Conservation (phyloP, 768 basidiomycete genomes). For the Dendrothele bispora region DNA sequence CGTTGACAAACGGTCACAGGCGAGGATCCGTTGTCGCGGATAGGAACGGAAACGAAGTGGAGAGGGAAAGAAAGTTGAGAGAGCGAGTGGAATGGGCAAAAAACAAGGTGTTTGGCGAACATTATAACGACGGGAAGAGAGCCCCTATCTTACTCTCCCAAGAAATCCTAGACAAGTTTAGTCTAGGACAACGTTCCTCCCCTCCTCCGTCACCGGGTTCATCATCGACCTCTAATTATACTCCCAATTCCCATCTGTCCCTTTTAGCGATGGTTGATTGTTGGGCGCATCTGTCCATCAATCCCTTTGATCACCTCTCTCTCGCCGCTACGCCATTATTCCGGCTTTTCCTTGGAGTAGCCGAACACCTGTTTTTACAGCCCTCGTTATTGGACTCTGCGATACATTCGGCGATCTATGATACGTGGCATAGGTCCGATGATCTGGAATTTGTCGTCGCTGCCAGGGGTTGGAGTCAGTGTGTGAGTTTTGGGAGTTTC, state of each 20-base stretch:
- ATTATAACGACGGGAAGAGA: constrained; percentile 32
- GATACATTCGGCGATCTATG: constrained; percentile 70
- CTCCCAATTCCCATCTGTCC: constrained; percentile 89
- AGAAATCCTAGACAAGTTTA: constrained; percentile 86
- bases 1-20: too few relatives aligned
- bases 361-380: constrained; percentile 90
- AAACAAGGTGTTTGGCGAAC: constrained; percentile 70
- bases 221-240: constrained; percentile 57
- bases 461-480: constrained; percentile 94
- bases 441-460: constrained; percentile 95
- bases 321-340: constrained; percentile 97
- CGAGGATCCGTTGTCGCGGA: too few relatives aligned
- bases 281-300: constrained; percentile 86
- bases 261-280: constrained; percentile 98
- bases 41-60: neutral
- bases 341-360: constrained; percentile 94
- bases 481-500: constrained; percentile 89
- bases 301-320: constrained; percentile 87
- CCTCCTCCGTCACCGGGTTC: constrained; percentile 9
- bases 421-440: constrained; percentile 80
- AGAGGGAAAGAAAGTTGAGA: constrained; percentile 48
- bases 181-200: constrained; percentile 53
- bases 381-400: constrained; percentile 62
- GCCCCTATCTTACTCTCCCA: constrained; percentile 86
- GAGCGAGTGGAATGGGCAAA: constrained; percentile 73